Evolutionary conservation across 148 eudicot genomes (phyloP).

Genomic region (Linanthus parryae): DNA sequence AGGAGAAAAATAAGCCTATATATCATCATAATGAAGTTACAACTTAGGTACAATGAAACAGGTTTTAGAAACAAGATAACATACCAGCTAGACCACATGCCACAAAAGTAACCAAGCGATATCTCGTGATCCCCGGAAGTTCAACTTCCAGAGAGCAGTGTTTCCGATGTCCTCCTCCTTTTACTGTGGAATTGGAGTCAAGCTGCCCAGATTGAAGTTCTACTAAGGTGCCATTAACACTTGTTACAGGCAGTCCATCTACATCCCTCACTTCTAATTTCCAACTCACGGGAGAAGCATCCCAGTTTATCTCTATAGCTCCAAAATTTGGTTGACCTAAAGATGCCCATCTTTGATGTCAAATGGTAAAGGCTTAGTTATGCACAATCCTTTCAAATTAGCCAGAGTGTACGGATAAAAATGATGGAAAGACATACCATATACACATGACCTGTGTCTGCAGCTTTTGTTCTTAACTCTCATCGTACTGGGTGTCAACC

Average conservation of each 20-base stretch:
- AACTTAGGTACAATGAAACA: too few species aligned
- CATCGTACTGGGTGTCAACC: conserved; percentile 48
- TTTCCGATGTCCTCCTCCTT: conserved; percentile 18
- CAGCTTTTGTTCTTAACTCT: conserved; percentile 43
- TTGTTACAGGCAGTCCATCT: conserved; percentile 38
- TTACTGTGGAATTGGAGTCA: conserved; percentile 9
- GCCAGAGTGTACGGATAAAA: too few species aligned
- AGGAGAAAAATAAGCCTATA: background rate
- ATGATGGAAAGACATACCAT: conserved; percentile 29
- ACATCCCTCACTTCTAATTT: conserved; percentile 51
- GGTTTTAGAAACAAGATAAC: conserved; percentile 5
- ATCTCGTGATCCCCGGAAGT: conserved; percentile 50
- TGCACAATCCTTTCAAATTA: too few species aligned
- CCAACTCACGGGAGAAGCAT: conserved; percentile 34
- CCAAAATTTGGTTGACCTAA: conserved; percentile 65
- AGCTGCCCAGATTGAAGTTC: conserved; percentile 29
- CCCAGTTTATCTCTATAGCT: conserved; percentile 60
- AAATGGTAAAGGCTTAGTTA: too few species aligned
- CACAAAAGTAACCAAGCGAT: conserved; percentile 41
- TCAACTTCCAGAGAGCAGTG: conserved; percentile 56
- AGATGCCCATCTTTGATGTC: background rate
- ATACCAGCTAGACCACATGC: conserved; percentile 36
- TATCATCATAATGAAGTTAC: conserved; percentile 2
- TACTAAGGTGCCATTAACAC: conserved; percentile 33
- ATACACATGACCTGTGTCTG: conserved; percentile 60